These are phyloP conservation scores for Yarrowia deformans DNA, from an alignment of 805 yeast species.

Conservation along the genomic window DNA sequence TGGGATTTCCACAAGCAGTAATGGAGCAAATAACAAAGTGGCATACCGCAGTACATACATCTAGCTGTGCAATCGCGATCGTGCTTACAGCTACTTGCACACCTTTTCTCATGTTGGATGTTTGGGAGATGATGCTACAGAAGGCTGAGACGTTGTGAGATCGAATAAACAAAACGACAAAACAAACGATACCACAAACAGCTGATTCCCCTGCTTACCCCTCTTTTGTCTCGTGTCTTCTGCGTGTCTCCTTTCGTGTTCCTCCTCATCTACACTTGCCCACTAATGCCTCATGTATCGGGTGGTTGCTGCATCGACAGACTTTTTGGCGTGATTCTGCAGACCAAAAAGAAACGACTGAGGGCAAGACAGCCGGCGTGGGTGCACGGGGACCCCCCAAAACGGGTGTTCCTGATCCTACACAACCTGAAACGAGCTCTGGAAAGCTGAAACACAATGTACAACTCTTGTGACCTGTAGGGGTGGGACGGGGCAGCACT, in stretches of 20 bases:
- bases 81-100: neutral
- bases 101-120: neutral
- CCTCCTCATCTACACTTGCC: neutral
- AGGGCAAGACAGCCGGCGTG: constrained; percentile 22
- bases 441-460: constrained; percentile 22
- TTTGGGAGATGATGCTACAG: neutral
- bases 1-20: neutral
- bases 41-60: too few relatives aligned
- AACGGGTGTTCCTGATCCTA: constrained; percentile 36
- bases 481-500: constrained; percentile 10
- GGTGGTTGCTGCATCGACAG: constrained; percentile 30
- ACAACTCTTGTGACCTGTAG: constrained; percentile 27
- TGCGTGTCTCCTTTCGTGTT: constrained; percentile 10
- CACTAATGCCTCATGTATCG: constrained; percentile 16
- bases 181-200: neutral
- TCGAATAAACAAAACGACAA: neutral
- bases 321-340: constrained; percentile 26
- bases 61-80: neutral
- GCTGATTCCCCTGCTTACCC: neutral
- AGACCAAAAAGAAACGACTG: constrained; percentile 24
- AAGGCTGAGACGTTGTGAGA: neutral
- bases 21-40: neutral
- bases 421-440: constrained; percentile 29
- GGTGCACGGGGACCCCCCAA: neutral
- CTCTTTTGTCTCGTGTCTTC: neutral